A percentile compares a stretch with the other conserved stretches of the same genome.
Conservation (phyloP, 129 eudicot species). For the Kitagawia praeruptora region DNA sequence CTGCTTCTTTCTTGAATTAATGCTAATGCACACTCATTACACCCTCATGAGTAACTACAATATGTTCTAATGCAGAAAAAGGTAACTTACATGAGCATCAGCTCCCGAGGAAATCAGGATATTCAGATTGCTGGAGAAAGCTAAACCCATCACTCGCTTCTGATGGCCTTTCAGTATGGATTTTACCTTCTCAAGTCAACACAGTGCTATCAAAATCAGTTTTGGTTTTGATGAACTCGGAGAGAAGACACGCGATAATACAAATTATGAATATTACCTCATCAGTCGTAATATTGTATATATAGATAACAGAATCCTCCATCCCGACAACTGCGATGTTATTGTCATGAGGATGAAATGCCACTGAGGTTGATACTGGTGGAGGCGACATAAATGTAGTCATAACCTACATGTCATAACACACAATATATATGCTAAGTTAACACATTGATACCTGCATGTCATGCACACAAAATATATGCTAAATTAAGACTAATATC, state of each 20-base stretch:
- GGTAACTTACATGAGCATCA: slow-evolving; percentile 72
- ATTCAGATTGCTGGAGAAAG: slow-evolving; percentile 65
- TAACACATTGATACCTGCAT: slow-evolving; percentile 34
- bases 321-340: slow-evolving; percentile 82
- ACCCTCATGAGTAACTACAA: neutral
- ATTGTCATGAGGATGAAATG: slow-evolving; percentile 91
- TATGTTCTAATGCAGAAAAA: neutral
- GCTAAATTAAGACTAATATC: neutral
- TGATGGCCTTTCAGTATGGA: slow-evolving; percentile 75
- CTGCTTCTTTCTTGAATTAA: neutral
- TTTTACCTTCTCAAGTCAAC: slow-evolving; percentile 43
- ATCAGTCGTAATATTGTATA: slow-evolving; percentile 76
- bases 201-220: slow-evolving; percentile 2
- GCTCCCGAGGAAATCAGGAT: slow-evolving; percentile 86
- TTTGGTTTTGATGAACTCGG: neutral
- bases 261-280: slow-evolving; percentile 33
- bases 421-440: neutral
- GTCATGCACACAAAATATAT: neutral
- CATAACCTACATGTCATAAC: slow-evolving; percentile 53
- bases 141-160: slow-evolving; percentile 73
- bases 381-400: slow-evolving; percentile 93
- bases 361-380: slow-evolving; percentile 72
- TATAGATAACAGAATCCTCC: slow-evolving; percentile 83
- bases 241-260: neutral
- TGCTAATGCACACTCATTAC: neutral